Evolutionary conservation across 345 rosid genomes (phyloP), one percentile per base, ranked within the genome.

Genomic region (Eucalyptus pumila): DNA sequence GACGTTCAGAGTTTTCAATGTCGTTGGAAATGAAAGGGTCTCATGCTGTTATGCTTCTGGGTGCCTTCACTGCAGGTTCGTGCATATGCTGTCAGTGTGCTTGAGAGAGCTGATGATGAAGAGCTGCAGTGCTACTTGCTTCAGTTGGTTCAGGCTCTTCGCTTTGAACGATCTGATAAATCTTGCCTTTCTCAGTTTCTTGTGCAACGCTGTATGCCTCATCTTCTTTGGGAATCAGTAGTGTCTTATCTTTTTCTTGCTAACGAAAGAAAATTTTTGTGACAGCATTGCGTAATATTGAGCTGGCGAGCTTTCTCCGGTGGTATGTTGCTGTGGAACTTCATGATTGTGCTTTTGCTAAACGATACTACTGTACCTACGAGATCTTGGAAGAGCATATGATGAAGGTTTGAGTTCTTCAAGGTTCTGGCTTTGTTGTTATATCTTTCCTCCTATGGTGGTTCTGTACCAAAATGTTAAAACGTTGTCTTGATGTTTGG

Each of bases 131-230:
- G 99, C 92, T 97, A 98, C 94, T 93, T 98, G 91, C 97, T 98
- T 92, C 99, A 98, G 91, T 90, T 98, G 92, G 99, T 98, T 93
- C 99, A 98, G 93, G 99, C 99, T 90, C 98, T 98, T 90, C 95
- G 97, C 87, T 98, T 98, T 94, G 99, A 98, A 92, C 96, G 96
- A 91, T 93, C 98, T 56, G 99, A 98, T 91, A 95, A 95, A 94
- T 97, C 99, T 91, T 90, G 96, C 48, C 99, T 98, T 93, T 94
- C 95, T 89, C 99, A 96, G 56, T 98, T 97, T 90, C 98, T 98
- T 88, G 97, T 98, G 87, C 97, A 96, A 88, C 95, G 99, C 49
- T 94, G 99, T 98, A 94, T 87, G 90, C 40, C 76, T 60, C 85
- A n/a, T 65, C 76, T 65, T 30, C 76, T 65, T n/a, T 65, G 21